Evolutionary conservation across 495 filamentous ascomycete genomes (phyloP), one percentile per base, ranked within the genome.

Genomic region (Ascobolus immersus): DNA sequence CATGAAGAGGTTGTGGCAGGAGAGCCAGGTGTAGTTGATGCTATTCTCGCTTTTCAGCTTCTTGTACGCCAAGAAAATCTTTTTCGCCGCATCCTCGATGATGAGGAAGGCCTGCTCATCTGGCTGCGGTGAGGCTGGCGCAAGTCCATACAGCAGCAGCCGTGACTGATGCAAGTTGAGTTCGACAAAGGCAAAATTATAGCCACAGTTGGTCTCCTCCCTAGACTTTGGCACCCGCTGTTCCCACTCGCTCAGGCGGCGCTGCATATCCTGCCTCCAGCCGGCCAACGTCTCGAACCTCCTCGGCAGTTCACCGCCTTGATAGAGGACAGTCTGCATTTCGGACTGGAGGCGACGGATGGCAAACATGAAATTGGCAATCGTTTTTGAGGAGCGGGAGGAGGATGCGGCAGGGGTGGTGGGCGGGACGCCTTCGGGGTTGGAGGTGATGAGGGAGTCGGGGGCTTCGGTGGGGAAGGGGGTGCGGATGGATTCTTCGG

Each of bases 11-110:
- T 65, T 61, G 35, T 59, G 61, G 22, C 62, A 51, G 0, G 61
- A 60, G 28, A 65, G 47, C 61, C 61, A 65, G 14, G 61, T 61
- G 52, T 61, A 65, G 37, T 64, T 65, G 9, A 65, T 49, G 34
- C 60, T 62, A 22, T 56, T 58, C 19, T 57, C 50, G 6, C 54
- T 55, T 30, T 61, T 61, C 25, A 53, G 56, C 30, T 60, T 54
- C 45, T 57, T 57, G 37, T 65, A 65, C 4, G 60, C 55, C 10
- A 55, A 52, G 14, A 64, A 59, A 10, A 65, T 57, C 23, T 55
- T 53, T 18, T 58, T 52, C 25, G 59, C 61, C 26, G 58, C 56
- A 32, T 64, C 58, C 9, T 57, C 59, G 35, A 61, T 64, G 27
- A 51, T 55, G 34, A 59, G 46, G 22, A 62, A 59, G 25, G 55